These are phyloP conservation scores for Fraxinus greggii DNA, from an alignment of 305 asterid species.

Conservation along the genomic window DNA sequence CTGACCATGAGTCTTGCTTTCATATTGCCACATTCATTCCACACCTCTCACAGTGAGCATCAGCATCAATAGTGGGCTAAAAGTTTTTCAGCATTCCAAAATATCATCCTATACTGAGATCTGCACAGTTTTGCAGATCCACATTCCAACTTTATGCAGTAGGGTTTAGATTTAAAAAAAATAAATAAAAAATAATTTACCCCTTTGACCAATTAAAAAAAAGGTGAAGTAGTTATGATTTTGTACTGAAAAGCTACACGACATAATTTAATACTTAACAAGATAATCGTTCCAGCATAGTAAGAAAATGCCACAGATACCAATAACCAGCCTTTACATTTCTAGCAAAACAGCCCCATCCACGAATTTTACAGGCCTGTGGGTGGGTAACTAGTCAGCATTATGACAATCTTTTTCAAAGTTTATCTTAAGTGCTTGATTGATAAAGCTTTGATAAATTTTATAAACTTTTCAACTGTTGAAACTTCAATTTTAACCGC, in stretches of 20 bases:
- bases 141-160: neutral
- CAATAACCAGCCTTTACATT: neutral
- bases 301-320: neutral
- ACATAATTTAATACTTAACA: neutral
- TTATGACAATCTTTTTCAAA: neutral
- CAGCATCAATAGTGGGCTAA: neutral
- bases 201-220: neutral
- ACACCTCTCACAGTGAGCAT: neutral
- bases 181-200: neutral
- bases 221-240: neutral
- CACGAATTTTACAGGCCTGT: neutral
- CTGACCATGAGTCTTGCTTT: neutral
- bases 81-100: neutral
- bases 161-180: neutral
- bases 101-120: neutral
- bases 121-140: neutral
- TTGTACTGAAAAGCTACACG: neutral
- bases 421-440: neutral
- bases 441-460: neutral
- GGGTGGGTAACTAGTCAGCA: neutral
- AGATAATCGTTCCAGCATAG: neutral
- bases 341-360: neutral
- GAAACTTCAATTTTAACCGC: neutral
- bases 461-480: neutral
- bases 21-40: neutral